Percentiles rank a stretch among this genome's conserved stretches.
These are phyloP conservation scores for Stagonosporopsis vannaccii DNA, from an alignment of 2,329 filamentous ascomycete genomes.

Conservation along the genomic window DNA sequence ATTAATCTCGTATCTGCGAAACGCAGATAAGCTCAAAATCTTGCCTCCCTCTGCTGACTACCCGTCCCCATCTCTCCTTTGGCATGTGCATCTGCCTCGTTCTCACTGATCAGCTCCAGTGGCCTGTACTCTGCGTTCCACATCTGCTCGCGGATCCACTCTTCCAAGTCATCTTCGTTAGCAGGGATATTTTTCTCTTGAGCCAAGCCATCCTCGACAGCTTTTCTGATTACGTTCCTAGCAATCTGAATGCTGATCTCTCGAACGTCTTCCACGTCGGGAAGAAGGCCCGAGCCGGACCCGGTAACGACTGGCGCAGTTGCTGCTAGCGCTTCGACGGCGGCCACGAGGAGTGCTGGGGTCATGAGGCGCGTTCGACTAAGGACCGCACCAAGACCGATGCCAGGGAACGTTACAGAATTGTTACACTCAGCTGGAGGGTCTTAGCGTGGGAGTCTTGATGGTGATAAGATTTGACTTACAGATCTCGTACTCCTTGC, in stretches of 20 bases:
- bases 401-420: conserved; percentile 83
- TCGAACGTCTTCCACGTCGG: conserved; percentile 76
- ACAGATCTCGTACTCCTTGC: conserved; percentile 63
- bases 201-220: conserved; percentile 73
- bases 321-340: conserved; percentile 74
- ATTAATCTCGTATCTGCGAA: not conserved
- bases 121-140: conserved; percentile 76
- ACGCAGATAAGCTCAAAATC: conserved; percentile 8
- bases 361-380: conserved; percentile 71
- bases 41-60: conserved; percentile 33
- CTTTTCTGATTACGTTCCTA: conserved; percentile 74
- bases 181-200: conserved; percentile 70
- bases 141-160: conserved; percentile 82
- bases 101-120: conserved; percentile 63
- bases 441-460: conserved; percentile 9
- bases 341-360: conserved; percentile 82
- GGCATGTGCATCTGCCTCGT: conserved; percentile 63
- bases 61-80: conserved; percentile 63
- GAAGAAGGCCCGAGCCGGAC: conserved; percentile 69
- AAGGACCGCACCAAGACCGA: conserved; percentile 80
- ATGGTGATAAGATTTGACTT: conserved; percentile 41
- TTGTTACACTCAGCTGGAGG: conserved; percentile 83
- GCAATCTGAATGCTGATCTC: conserved; percentile 81
- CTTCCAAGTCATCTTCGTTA: conserved; percentile 64
- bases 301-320: conserved; percentile 75